Conservation (phyloP, 352 stramenopile genomes). For the Phytophthora cactorum region DNA sequence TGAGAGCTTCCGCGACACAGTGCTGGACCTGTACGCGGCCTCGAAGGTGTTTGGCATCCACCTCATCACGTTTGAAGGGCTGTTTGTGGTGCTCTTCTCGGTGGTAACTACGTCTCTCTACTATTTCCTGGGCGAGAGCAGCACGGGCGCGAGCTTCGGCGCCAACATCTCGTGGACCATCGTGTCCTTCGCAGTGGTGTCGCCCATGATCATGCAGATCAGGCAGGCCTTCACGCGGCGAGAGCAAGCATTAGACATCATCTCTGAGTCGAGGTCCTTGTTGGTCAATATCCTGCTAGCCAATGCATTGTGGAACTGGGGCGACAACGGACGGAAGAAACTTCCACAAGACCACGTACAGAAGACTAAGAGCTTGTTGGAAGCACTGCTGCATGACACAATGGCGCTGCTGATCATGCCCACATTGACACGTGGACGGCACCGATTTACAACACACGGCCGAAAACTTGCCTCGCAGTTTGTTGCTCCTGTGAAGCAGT, state of each 20-base stretch:
- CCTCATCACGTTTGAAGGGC: constrained; percentile 78
- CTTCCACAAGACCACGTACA: constrained; percentile 56
- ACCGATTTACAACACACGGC: constrained; percentile 68
- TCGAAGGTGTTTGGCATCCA: constrained; percentile 79
- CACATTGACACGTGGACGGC: constrained; percentile 70
- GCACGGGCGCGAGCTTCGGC: constrained; percentile 51
- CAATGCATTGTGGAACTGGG: constrained; percentile 87
- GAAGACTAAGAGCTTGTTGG: constrained; percentile 66
- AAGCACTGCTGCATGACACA: constrained; percentile 50
- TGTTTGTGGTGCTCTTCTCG: constrained; percentile 74
- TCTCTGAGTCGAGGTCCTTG: constrained; percentile 75
- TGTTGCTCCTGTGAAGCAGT: constrained; percentile 41
- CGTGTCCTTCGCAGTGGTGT: constrained; percentile 81
- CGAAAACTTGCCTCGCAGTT: constrained; percentile 55
- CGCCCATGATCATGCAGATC: constrained; percentile 91
- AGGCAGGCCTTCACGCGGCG: constrained; percentile 77
- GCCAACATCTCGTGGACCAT: constrained; percentile 89
- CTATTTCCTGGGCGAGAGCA: constrained; percentile 62
- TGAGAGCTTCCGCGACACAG: constrained; percentile 61
- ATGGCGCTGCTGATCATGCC: constrained; percentile 68
- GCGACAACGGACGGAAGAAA: constrained; percentile 61
- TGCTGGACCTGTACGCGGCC: constrained; percentile 81
- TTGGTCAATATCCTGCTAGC: constrained; percentile 77
- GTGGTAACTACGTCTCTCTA: constrained; percentile 70
- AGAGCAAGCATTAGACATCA: constrained; percentile 70